Conservation (phyloP, 139 green algal genomes). For the Pycnococcus provasolii region DNA sequence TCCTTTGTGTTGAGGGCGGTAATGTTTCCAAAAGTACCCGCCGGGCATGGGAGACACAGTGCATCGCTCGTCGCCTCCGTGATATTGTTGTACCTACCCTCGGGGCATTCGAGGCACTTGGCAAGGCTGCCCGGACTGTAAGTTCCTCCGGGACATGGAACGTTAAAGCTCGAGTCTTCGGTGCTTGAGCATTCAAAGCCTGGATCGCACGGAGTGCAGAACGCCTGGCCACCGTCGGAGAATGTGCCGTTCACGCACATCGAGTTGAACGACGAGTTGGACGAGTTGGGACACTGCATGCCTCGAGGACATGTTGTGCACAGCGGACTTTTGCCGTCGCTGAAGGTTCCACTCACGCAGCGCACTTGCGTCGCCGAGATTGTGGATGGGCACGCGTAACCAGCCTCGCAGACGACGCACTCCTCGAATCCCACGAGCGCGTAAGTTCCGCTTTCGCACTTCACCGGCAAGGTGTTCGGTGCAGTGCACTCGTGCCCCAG, state of each 20-base stretch:
- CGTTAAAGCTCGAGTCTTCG: background rate
- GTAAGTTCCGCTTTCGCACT: conserved; percentile 7
- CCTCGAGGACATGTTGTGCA: conserved; percentile 3
- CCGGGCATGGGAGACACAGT: background rate
- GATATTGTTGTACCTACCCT: background rate
- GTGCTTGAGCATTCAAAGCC: background rate
- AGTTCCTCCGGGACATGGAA: background rate
- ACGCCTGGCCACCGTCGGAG: no score
- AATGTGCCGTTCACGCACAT: background rate
- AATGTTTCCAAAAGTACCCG: background rate
- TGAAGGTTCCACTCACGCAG: no score
- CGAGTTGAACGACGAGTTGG: background rate
- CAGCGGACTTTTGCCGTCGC: no score
- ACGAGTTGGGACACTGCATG: background rate
- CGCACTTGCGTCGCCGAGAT: background rate
- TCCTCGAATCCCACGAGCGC: background rate
- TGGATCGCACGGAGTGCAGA: no score
- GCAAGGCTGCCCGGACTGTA: background rate
- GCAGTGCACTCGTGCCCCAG: background rate
- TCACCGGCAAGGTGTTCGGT: background rate
- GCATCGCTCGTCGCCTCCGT: background rate
- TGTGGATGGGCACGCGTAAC: background rate
- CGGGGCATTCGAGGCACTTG: background rate
- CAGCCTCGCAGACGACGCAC: background rate
- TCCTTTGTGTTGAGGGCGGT: background rate